Conservation (phyloP, 441 rosid species). For the Biscutella auriculata region DNA sequence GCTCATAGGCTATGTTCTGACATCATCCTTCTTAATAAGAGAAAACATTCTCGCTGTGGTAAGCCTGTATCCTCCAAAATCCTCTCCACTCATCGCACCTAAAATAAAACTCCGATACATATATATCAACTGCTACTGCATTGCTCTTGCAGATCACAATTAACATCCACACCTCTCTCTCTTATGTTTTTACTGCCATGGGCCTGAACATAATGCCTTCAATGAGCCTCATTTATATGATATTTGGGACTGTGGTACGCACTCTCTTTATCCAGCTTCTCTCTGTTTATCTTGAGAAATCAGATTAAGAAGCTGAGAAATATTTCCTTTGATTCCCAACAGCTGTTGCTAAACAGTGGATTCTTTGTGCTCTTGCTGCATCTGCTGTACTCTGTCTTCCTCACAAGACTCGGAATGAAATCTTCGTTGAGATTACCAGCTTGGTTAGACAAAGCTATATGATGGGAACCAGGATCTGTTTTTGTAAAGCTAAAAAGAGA, state of each 20-base stretch:
- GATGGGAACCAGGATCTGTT: constrained; percentile 12
- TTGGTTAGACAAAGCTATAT: constrained; percentile 73
- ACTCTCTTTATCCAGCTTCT: background rate
- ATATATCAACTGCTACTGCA: background rate
- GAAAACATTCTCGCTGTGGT: constrained; percentile 89
- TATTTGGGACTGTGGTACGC: constrained; percentile 67
- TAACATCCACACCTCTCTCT: constrained; percentile 77
- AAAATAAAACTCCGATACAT: too few species aligned
- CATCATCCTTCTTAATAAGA: constrained; percentile 77
- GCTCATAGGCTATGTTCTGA: constrained; percentile 65
- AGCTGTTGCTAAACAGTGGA: constrained; percentile 74
- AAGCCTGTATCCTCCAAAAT: constrained; percentile 6
- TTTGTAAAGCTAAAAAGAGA: too few species aligned
- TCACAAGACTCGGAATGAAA: constrained; percentile 74
- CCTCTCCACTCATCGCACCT: background rate
- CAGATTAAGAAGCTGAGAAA: background rate
- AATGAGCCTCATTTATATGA: constrained; percentile 53
- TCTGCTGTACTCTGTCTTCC: constrained; percentile 59
- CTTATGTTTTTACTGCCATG: constrained; percentile 50
- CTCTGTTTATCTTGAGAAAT: background rate
- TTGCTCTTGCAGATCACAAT: constrained; percentile 57
- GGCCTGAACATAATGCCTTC: constrained; percentile 70
- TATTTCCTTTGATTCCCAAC: constrained; percentile 18
- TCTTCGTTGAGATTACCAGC: constrained; percentile 56
- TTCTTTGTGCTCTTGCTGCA: constrained; percentile 74